Evolutionary conservation across 306 rosid species (phyloP), one percentile per base, ranked within the genome.

Genomic region (Quercus aquifolioides): DNA sequence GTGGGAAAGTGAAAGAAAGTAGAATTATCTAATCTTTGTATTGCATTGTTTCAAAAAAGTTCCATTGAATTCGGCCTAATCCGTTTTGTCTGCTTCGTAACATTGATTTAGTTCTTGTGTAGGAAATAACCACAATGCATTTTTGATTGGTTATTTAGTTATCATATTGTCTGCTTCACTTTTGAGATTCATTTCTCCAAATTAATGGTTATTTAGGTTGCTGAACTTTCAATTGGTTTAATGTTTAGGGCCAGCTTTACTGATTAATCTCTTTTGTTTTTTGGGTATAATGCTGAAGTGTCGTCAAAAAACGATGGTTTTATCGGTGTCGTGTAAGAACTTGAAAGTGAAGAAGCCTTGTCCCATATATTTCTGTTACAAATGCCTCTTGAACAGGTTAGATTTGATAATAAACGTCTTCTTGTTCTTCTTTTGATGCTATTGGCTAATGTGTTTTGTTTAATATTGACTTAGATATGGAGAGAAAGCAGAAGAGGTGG

Each of bases 311-410:
- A 91, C 95, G 9, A 84, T 57, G 79, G 89, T 85, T 76, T 86
- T 90, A 55, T 31, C 80, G 18, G 97, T 90, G 5, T 38, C 86
- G 0, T 94, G 97, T 38, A 91, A 75, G 82, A 91, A 80, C 69
- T 0, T 6, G 69, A 88, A 76, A 23, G 76, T 67, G 5, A 77
- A 80, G 5, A 89, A 87, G 84, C 73, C 18, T n/a, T 93, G 99
- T 76, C 3, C 79, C 5, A 83, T 93, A 23, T 73, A 71, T 3
- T 74, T 84, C 3, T 95, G 99, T 46, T 85, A 84, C 41, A 90
- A 86, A 58, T 95, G 99, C 75, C 98, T 93, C 19, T 6, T 78
- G 64, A 86, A 89, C 92, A 89, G 99, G 99, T 95, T 78, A 67
- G 26, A 35, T 52, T 68, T 67, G 10, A 30, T 52, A 5, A 63